A percentile compares a stretch with the other conserved stretches of the same genome.
phyloP scores from a whole-genome alignment of 2,329 filamentous ascomycete genomes.

The Apiospora aurea region DNA sequence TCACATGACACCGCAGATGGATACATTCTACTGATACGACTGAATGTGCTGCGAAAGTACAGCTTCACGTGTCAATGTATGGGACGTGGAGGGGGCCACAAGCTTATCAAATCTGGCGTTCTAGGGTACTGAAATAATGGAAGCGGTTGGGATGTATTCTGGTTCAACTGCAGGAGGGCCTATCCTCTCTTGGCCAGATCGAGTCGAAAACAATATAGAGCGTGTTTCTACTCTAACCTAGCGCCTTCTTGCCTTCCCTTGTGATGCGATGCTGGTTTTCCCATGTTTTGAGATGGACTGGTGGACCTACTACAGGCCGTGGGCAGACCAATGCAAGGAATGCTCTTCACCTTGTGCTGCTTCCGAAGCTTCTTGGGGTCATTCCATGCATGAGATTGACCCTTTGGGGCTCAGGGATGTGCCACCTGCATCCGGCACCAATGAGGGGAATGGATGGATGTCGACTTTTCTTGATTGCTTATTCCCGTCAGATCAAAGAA shows the following conservation, averaged over 20 bases:
- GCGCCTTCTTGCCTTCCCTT: neutral
- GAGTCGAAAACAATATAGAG: neutral
- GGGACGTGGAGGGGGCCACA: neutral
- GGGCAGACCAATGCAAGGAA: conserved; percentile 6
- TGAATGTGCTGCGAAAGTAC: neutral
- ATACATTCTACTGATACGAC: neutral
- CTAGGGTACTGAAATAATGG: neutral
- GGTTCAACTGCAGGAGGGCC: neutral
- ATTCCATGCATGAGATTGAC: neutral
- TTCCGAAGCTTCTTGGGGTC: neutral
- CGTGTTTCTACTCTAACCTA: neutral
- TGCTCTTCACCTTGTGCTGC: neutral
- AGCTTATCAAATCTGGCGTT: neutral
- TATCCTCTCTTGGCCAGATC: neutral
- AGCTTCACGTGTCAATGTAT: neutral
- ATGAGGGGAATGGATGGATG: neutral
- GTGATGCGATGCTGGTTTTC: neutral
- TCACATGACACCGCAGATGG: neutral
- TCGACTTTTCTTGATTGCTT: neutral
- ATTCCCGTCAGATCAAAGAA: neutral
- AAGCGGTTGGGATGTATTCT: neutral
- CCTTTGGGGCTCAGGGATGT: neutral
- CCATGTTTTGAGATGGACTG: no score
- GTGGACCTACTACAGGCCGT: neutral
- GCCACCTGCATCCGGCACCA: neutral